Conservation (phyloP, 1,139 yeast species). For the Geotrichum klebahnii region DNA sequence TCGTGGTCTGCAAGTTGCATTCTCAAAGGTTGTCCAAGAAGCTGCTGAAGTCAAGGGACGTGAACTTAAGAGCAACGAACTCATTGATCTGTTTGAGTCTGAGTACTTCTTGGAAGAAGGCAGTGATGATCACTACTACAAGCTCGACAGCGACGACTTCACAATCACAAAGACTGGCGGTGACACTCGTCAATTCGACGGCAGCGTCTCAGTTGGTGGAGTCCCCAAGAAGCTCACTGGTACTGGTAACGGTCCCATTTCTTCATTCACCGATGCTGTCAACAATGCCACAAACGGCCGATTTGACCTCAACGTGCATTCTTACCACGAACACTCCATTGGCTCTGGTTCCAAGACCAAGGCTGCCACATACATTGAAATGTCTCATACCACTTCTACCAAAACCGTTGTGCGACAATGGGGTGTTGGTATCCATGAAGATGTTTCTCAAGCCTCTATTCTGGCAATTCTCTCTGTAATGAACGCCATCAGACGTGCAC, state of each 20-base stretch:
- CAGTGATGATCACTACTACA: slow-evolving; percentile 38
- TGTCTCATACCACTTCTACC: slow-evolving; percentile 42
- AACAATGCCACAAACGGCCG: slow-evolving; percentile 52
- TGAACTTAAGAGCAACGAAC: slow-evolving; percentile 75
- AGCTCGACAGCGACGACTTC: slow-evolving; percentile 33
- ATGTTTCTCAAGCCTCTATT: slow-evolving; percentile 86
- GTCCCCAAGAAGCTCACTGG: slow-evolving; percentile 48
- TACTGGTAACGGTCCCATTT: slow-evolving; percentile 90
- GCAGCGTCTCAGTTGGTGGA: slow-evolving; percentile 51
- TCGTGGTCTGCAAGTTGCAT: slow-evolving; percentile 83
- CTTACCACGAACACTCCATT: slow-evolving; percentile 87
- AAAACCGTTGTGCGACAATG: slow-evolving; percentile 49
- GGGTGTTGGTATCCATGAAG: slow-evolving; percentile 95
- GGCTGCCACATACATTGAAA: slow-evolving; percentile 86
- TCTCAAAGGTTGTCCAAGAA: slow-evolving; percentile 76
- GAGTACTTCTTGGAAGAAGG: slow-evolving; percentile 58
- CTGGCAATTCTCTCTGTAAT: slow-evolving; percentile 73
- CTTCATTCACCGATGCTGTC: slow-evolving; percentile 80
- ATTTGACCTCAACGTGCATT: slow-evolving; percentile 60
- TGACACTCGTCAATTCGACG: slow-evolving; percentile 49
- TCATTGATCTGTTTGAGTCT: slow-evolving; percentile 66
- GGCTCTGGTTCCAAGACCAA: slow-evolving; percentile 81
- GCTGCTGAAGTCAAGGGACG: slow-evolving; percentile 80
- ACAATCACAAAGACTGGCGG: slow-evolving; percentile 35
- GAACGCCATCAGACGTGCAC: slow-evolving; percentile 39